phyloP scores from a whole-genome alignment of 2,329 filamentous ascomycete species.

The Diplodia seriata region DNA sequence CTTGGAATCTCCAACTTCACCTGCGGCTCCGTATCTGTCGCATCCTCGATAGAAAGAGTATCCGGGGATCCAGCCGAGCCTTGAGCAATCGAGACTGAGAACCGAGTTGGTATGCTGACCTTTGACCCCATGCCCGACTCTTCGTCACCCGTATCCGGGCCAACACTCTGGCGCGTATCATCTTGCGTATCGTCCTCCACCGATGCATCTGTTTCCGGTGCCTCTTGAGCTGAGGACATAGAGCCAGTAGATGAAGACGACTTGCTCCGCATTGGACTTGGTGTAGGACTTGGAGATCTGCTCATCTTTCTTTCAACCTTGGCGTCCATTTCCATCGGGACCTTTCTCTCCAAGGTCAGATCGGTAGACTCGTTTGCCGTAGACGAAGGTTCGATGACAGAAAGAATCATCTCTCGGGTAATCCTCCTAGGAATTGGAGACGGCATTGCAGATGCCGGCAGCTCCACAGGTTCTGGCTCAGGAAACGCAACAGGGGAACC shows the following conservation, averaged over 20 bases:
- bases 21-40: conserved; percentile 25
- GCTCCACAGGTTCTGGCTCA: conserved; percentile 33
- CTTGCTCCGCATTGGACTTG: not conserved
- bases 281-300: not conserved
- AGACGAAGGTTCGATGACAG: conserved; percentile 41
- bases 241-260: conserved; percentile 3
- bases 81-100: conserved; percentile 42
- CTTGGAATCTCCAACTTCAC: conserved; percentile 36
- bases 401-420: conserved; percentile 44
- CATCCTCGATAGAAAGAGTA: conserved; percentile 12
- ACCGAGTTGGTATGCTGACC: conserved; percentile 42
- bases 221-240: conserved; percentile 23
- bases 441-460: conserved; percentile 39
- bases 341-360: conserved; percentile 33
- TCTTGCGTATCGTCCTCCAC: not conserved
- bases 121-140: conserved; percentile 36
- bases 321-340: conserved; percentile 9
- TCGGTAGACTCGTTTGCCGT: conserved; percentile 38
- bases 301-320: not conserved
- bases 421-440: conserved; percentile 45
- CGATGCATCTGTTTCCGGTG: not conserved
- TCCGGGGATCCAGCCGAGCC: conserved; percentile 26
- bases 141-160: not conserved
- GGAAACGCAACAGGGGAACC: conserved; percentile 33
- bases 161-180: not conserved